Conservation (phyloP, 1,139 yeast genomes). For the Nakaseomyces kungkrabaensis region DNA sequence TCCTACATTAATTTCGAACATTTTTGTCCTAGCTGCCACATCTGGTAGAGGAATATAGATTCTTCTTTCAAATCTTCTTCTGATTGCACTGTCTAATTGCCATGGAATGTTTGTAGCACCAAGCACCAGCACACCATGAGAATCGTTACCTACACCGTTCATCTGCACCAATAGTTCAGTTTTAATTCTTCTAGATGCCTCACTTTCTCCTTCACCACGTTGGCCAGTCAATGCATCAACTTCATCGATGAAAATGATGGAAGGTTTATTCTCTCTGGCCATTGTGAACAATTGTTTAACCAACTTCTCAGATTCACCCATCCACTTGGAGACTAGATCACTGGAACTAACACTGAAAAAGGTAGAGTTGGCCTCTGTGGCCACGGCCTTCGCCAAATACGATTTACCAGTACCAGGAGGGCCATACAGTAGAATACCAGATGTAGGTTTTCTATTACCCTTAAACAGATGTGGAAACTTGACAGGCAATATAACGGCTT, state of each 20-base stretch:
- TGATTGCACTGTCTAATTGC: conserved; percentile 96
- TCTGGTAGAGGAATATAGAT: conserved; percentile 94
- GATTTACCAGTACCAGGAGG: conserved; percentile 99
- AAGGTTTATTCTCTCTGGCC: conserved; percentile 94
- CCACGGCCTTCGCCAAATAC: conserved; percentile 92
- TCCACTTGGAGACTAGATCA: conserved; percentile 94
- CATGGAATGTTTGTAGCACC: conserved; percentile 99
- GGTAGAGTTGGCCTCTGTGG: conserved; percentile 95
- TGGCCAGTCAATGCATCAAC: conserved; percentile 98
- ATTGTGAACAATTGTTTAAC: conserved; percentile 88
- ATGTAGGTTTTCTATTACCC: conserved; percentile 87
- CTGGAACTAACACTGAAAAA: conserved; percentile 92
- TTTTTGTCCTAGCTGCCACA: conserved; percentile 74
- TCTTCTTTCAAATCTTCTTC: conserved; percentile 93
- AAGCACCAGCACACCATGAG: conserved; percentile 82
- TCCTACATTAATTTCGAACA: conserved; percentile 93
- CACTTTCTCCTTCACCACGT: conserved; percentile 96
- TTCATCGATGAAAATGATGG: conserved; percentile 93
- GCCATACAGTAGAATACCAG: conserved; percentile 87
- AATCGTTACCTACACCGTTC: conserved; percentile 98
- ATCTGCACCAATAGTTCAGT: conserved; percentile 94
- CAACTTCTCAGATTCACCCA: conserved; percentile 95
- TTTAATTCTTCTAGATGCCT: conserved; percentile 90
- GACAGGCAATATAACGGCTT: conserved; percentile 92
- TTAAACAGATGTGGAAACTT: conserved; percentile 89